Conservation (phyloP, 169 alveolate species). For the Sarcocystis neurona region DNA sequence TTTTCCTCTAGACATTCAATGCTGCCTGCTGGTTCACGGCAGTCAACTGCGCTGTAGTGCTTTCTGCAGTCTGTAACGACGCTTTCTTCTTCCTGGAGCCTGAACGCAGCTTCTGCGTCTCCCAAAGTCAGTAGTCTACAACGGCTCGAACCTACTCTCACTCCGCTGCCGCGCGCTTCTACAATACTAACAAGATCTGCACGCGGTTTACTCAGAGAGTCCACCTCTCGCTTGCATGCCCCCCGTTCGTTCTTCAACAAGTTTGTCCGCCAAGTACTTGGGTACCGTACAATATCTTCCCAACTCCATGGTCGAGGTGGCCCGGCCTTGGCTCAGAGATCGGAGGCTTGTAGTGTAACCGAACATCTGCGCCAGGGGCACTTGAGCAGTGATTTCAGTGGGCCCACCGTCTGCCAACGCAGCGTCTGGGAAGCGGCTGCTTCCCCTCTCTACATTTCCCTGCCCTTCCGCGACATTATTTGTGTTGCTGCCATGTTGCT, state of each 20-base stretch:
- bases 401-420: background rate
- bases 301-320: constrained; percentile 79
- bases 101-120: no score
- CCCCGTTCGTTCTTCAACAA: constrained; percentile 30
- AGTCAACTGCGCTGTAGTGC: no score
- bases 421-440: background rate
- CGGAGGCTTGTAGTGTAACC: constrained; percentile 84
- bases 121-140: no score
- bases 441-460: constrained; percentile 6
- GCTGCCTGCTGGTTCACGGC: no score
- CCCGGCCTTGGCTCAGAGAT: constrained; percentile 85
- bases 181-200: no score
- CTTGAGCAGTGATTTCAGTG: constrained; percentile 70
- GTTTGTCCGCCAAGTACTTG: constrained; percentile 49
- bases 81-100: no score
- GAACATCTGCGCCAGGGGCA: constrained; percentile 82
- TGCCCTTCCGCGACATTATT: constrained; percentile 45
- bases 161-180: no score
- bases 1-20: no score
- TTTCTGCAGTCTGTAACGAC: no score
- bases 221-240: background rate
- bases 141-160: no score
- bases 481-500: no score
- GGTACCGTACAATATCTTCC: constrained; percentile 81
- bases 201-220: background rate